Evolutionary conservation across 257 asterid species (phyloP).

Genomic region (Jacaranda mimosifolia): DNA sequence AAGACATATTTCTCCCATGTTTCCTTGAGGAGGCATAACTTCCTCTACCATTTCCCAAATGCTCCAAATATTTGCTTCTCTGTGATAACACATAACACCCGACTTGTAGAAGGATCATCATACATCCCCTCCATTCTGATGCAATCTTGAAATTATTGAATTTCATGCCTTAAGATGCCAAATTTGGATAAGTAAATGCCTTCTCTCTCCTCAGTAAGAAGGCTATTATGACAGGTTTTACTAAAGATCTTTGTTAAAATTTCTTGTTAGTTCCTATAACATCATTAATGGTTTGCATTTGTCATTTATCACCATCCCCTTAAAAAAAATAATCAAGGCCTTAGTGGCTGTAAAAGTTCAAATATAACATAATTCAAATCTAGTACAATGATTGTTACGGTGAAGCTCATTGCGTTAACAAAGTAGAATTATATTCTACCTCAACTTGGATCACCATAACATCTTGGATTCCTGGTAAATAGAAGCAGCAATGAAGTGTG

Average conservation of each 20-base stretch:
- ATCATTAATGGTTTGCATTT: not conserved
- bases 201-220: not conserved
- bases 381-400: not conserved
- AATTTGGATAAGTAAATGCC: not conserved
- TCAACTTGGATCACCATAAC: constrained; percentile 8
- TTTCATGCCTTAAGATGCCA: not conserved
- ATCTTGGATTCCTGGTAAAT: too few species aligned
- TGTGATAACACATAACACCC: not conserved
- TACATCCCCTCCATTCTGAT: not conserved
- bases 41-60: not conserved
- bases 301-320: not conserved
- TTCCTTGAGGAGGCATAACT: not conserved
- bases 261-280: constrained; percentile 2
- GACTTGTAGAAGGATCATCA: not conserved
- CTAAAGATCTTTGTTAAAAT: not conserved
- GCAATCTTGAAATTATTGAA: not conserved
- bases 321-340: not conserved
- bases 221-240: not conserved
- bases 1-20: not conserved
- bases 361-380: not conserved
- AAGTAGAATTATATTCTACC: not conserved
- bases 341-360: not conserved
- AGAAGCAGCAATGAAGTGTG: too few species aligned
- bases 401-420: not conserved
- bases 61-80: not conserved